Percentiles rank a stretch among this genome's conserved stretches.
These are phyloP conservation scores for Glycine tomentella DNA, from an alignment of 306 rosid genomes.

Conservation along the genomic window DNA sequence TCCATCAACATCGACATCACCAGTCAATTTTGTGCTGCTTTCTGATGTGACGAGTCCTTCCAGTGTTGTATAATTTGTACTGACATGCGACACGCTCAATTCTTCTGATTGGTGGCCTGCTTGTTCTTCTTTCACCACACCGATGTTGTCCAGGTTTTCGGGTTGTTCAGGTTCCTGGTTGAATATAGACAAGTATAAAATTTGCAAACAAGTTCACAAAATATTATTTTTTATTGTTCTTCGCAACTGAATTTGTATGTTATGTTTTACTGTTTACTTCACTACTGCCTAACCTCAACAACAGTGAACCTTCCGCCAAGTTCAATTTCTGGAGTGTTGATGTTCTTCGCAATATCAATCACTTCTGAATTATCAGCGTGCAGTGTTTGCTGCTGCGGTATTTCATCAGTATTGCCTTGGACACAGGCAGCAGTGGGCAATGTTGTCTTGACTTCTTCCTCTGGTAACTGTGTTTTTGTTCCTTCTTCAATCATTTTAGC, in stretches of 20 bases:
- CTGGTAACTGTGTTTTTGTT: neutral
- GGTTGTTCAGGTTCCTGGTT: conserved; percentile 2
- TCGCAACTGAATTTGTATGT: too few relatives aligned
- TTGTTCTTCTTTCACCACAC: neutral
- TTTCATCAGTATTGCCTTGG: neutral
- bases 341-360: neutral
- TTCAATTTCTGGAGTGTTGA: neutral
- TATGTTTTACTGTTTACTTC: neutral
- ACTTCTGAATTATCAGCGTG: neutral
- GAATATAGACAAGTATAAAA: neutral
- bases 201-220: too few relatives aligned
- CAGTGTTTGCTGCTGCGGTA: neutral
- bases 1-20: neutral
- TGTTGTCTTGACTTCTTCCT: neutral
- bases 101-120: neutral
- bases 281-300: neutral
- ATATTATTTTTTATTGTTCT: too few relatives aligned
- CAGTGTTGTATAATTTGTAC: too few relatives aligned
- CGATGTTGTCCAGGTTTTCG: neutral
- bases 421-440: too few relatives aligned
- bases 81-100: neutral
- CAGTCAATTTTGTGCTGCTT: neutral
- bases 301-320: neutral
- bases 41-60: neutral
- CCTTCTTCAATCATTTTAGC: neutral